Base-by-base conservation (phyloP, 495 filamentous ascomycete species). In the Sordaria brevicollis region DNA sequence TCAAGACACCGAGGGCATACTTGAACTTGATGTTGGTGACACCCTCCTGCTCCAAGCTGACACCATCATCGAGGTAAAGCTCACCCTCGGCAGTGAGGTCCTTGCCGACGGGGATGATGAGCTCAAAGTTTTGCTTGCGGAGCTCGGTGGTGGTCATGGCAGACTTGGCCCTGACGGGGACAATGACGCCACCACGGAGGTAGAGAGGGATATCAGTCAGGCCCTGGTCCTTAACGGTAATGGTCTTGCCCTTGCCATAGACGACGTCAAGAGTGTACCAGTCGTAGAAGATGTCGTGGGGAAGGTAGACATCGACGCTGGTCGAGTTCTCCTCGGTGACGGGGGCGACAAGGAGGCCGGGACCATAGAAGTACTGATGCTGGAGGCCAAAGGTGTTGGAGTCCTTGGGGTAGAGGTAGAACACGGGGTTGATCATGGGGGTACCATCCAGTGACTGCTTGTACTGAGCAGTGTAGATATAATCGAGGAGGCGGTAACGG, bases 401-500 rank as follows among this genome's bases (percentile, higher is more conserved):
- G 76, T 93, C 92, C 17, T 83, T 74, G 4, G 91, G 92, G 78
- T 92, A 94, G 13, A 85, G 74, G 78, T 87, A 94, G 77, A 89
- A 93, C 65, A 94, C 71, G 1, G 92, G 91, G 76, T 83, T 86
- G 19, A 93, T 72, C 71, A 87, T 81, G 2, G 92, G 91, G n/a
- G 86, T 86, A 68, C 92, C 92, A 71, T 88, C 87, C n/a, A 82
- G 71, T 35, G 84, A 84, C 76, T 93, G 91, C 36, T 76, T 75
- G 74, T 90, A 81, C 74, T 93, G 78, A 0, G 89, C 88, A 0
- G 92, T 94, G 85, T 95, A 94, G 66, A 93, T 85, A 81, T 95
- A 95, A 77, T 93, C 91, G 15, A 95, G 81, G 4, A 95, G 83
- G 3, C 84, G 83, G 82, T 93, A 94, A 25, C 92, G 87, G 75